Evolutionary conservation across 306 rosid genomes (phyloP).

Genomic region (Medicago ruthenica): DNA sequence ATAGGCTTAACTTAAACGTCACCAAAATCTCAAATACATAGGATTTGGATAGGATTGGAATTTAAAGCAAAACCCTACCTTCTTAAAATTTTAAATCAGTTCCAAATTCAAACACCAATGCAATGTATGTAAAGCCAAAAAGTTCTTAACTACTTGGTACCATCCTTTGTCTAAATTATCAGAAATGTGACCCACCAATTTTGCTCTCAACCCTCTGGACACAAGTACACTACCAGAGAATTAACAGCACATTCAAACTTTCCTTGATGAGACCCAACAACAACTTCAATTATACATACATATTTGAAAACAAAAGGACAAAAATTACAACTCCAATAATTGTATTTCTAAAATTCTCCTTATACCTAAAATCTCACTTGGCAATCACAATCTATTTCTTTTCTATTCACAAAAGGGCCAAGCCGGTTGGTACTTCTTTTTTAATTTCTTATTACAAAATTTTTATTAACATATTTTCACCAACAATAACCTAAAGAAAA

Average conservation of each 20-base stretch:
- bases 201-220: conserved; percentile 32
- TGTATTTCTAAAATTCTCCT: not conserved
- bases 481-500: conserved; percentile 49
- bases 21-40: conserved; percentile 36
- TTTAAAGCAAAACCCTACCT: not conserved
- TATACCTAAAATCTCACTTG: conserved; percentile 14
- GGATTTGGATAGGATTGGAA: conserved; percentile 25
- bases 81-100: conserved; percentile 10
- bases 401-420: conserved; percentile 62
- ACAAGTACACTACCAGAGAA: conserved; percentile 22
- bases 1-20: not conserved
- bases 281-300: conserved; percentile 5
- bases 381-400: conserved; percentile 47
- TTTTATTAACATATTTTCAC: conserved; percentile 24
- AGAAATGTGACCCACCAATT: conserved; percentile 41
- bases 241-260: conserved; percentile 46
- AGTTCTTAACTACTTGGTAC: conserved; percentile 35
- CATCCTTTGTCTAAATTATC: conserved; percentile 35
- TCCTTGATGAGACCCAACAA: conserved; percentile 48
- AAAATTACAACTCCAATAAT: conserved; percentile 28
- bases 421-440: conserved; percentile 53
- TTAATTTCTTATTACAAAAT: not conserved
- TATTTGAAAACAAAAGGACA: conserved; percentile 31
- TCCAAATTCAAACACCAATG: conserved; percentile 2
- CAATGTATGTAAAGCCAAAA: conserved; percentile 5